phyloP scores from a whole-genome alignment of 139 green algal genomes.

The Gonium pectorale region DNA sequence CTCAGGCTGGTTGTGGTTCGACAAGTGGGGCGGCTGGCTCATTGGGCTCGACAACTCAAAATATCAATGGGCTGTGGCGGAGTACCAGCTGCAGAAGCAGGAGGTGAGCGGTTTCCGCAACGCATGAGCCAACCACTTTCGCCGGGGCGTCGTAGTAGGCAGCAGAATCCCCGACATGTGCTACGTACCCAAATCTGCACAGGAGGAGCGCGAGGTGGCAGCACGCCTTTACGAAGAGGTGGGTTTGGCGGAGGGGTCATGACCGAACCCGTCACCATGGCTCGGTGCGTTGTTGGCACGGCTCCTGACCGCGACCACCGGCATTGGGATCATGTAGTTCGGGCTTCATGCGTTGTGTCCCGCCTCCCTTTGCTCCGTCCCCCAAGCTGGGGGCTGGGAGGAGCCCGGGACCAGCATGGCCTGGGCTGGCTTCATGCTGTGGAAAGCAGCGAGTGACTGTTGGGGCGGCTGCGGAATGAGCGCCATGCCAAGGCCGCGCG shows the following conservation, averaged over 20 bases:
- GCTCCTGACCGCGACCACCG: neutral
- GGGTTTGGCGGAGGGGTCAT: neutral
- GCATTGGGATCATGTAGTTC: neutral
- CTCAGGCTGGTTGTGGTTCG: slow-evolving; percentile 25
- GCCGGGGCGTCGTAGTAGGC: neutral
- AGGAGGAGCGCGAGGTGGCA: neutral
- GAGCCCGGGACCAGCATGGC: too few relatives aligned
- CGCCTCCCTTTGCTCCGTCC: neutral
- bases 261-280: neutral
- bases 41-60: slow-evolving; percentile 29
- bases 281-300: too few relatives aligned
- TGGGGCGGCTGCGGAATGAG: too few relatives aligned
- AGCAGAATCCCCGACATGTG: neutral
- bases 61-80: slow-evolving; percentile 24
- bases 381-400: too few relatives aligned
- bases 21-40: slow-evolving; percentile 28
- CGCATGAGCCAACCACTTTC: neutral
- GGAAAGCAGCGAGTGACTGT: too few relatives aligned
- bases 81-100: neutral
- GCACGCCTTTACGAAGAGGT: neutral
- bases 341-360: neutral
- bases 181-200: neutral
- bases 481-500: too few relatives aligned
- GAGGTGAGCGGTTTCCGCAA: slow-evolving; percentile 34
- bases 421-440: too few relatives aligned